These are phyloP conservation scores for Exophiala viscosa DNA, from an alignment of 2,329 filamentous ascomycete species.

Conservation along the genomic window DNA sequence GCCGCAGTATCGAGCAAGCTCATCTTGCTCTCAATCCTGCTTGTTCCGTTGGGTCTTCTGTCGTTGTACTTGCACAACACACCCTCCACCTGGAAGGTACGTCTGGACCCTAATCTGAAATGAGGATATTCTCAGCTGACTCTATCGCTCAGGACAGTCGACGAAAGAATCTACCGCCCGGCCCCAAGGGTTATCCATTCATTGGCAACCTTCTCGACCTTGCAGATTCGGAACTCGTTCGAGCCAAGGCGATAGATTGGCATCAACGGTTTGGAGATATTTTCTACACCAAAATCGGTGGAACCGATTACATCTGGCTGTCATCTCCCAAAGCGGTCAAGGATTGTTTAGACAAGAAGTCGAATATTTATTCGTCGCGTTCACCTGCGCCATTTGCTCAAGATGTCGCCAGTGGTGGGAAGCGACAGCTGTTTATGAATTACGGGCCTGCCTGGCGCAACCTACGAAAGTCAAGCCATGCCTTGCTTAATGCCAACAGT, in stretches of 20 bases:
- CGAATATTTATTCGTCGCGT: conserved; percentile 38
- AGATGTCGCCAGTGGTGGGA: conserved; percentile 32
- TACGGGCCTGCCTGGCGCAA: conserved; percentile 47
- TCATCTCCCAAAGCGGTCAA: conserved; percentile 50
- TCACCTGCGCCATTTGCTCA: conserved; percentile 26
- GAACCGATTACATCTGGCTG: conserved; percentile 36
- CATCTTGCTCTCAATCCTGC: too few relatives aligned
- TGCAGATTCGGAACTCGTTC: background rate
- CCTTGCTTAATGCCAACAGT: conserved; percentile 46
- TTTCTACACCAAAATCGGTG: conserved; percentile 31
- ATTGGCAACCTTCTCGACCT: conserved; percentile 7
- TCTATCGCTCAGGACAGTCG: background rate
- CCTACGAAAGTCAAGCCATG: conserved; percentile 39
- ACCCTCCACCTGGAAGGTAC: too few relatives aligned
- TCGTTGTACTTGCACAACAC: too few relatives aligned
- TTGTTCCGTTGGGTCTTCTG: conserved; percentile 37
- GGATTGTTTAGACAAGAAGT: conserved; percentile 50
- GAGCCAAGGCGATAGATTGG: conserved; percentile 26
- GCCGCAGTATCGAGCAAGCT: too few relatives aligned
- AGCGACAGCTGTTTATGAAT: conserved; percentile 46
- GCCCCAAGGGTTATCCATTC: conserved; percentile 5
- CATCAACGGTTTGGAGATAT: conserved; percentile 33
- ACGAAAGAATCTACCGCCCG: conserved; percentile 1
- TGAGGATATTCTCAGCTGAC: too few relatives aligned
- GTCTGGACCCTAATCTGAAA: too few relatives aligned